These are phyloP conservation scores for Alloteropsis semialata DNA, from an alignment of 176 grass and related monocot species.

Conservation along the genomic window DNA sequence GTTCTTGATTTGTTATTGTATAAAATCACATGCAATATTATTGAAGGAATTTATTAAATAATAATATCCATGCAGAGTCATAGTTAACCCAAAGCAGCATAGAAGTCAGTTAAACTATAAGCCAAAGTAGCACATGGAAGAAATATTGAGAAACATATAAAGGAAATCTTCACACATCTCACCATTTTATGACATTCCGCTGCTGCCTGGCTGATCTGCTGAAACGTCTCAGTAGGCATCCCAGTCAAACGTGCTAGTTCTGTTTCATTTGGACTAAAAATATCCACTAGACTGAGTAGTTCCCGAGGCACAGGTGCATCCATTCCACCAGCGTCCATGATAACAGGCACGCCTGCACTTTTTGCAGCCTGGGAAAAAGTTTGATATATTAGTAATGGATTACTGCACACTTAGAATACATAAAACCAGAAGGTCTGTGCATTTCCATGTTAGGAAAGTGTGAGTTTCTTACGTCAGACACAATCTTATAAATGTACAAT, in stretches of 20 bases:
- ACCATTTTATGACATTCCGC: slow-evolving; percentile 76
- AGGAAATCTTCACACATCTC: slow-evolving; percentile 21
- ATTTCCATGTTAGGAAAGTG: not conserved
- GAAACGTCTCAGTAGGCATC: slow-evolving; percentile 76
- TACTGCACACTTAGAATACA: not conserved
- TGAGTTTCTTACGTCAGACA: not conserved
- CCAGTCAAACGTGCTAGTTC: slow-evolving; percentile 81
- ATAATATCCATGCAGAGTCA: not conserved
- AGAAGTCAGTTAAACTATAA: not conserved
- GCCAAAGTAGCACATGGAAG: not conserved
- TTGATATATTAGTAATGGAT: not conserved
- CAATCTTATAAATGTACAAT: not conserved
- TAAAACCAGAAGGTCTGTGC: not conserved
- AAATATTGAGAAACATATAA: slow-evolving; percentile 12
- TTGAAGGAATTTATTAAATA: slow-evolving; percentile 10
- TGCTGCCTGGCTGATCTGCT: slow-evolving; percentile 76
- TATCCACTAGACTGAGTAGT: slow-evolving; percentile 71
- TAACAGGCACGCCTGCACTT: slow-evolving; percentile 80
- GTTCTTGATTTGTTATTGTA: slow-evolving; percentile 7
- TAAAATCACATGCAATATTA: not conserved
- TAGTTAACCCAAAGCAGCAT: slow-evolving; percentile 26
- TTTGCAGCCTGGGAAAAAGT: slow-evolving; percentile 66
- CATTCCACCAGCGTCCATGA: slow-evolving; percentile 91
- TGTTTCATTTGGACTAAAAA: slow-evolving; percentile 99
- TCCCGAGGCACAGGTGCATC: slow-evolving; percentile 81